These are phyloP conservation scores for Castanea mollissima DNA, from an alignment of 306 rosid species.

Conservation along the genomic window DNA sequence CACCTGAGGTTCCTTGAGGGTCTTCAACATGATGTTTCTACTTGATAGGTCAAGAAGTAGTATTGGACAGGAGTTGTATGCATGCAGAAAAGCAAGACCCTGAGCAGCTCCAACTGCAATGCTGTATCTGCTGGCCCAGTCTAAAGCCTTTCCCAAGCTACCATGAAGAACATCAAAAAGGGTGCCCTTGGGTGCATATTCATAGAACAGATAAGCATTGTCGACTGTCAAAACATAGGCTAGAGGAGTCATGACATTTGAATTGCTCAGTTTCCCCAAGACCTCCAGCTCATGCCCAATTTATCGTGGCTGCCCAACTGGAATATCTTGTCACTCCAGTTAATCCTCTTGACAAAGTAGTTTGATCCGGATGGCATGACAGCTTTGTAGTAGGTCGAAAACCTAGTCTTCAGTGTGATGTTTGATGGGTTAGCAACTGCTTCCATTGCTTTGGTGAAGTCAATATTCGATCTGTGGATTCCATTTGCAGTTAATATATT, in stretches of 20 bases:
- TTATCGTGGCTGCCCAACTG: constrained; percentile 54
- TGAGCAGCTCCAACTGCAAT: constrained; percentile 91
- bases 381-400: constrained; percentile 80
- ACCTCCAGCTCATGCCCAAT: constrained; percentile 52
- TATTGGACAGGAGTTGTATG: constrained; percentile 60
- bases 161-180: constrained; percentile 73
- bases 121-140: constrained; percentile 89
- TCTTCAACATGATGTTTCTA: constrained; percentile 74
- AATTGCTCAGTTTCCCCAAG: constrained; percentile 77
- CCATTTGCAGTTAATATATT: constrained; percentile 56
- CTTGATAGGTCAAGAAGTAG: constrained; percentile 84
- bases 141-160: constrained; percentile 45
- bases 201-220: constrained; percentile 66
- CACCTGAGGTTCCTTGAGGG: constrained; percentile 87
- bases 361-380: constrained; percentile 65
- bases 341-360: constrained; percentile 84
- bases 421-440: constrained; percentile 58
- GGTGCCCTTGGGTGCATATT: constrained; percentile 64
- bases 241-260: constrained; percentile 90
- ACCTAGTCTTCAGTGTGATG: constrained; percentile 63
- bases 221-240: constrained; percentile 67
- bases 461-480: constrained; percentile 70
- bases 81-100: constrained; percentile 90
- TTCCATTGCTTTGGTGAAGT: constrained; percentile 72
- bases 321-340: constrained; percentile 73